Base-by-base conservation (phyloP, 441 rosid genomes). In the Jatropha multifida region DNA sequence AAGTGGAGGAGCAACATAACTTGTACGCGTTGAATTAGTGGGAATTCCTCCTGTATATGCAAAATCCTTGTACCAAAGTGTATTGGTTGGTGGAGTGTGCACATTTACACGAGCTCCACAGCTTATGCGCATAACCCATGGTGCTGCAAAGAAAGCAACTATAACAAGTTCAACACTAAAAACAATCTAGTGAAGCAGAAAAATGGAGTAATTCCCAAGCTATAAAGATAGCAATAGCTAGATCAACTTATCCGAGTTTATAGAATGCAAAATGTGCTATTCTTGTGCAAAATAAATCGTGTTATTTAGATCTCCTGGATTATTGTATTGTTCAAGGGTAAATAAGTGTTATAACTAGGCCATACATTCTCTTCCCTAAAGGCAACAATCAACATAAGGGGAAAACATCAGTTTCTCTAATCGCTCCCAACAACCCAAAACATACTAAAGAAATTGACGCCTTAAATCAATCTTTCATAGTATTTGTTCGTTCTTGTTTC, bases 41-140 rank as follows among this genome's bases (percentile, higher is more conserved):
- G 98, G 97, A 80, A 92, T 46, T 6, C 98, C 99, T 44, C 99
- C 99, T 2, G 99, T 92, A 58, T 93, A 96, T 0, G 88, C 99
- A 75, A 96, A 87, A 82, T 94, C 99, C 81, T 94, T 96, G 79
- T 74, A 86, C 99, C 98, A 96, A 71, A 83, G 92, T 20, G 92
- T 87, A 74, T 92, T 89, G n/a, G 96, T 92, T 27, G 94, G 99
- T 8, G 86, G 79, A 0, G 97, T 87, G 59, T 77, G 85, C 64
- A 91, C 83, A 80, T 89, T 79, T 3, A 78, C 75, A 37, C 97
- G 85, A 27, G 97, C 85, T 74, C 99, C 99, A 78, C 99, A 92
- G 77, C 99, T 96, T 48, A 96, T 92, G 77, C 98, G 90, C 86
- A 92, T 82, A 1, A 88, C 97, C 88, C 86, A 94, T 32, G 99